Conservation (phyloP, 2,329 filamentous ascomycete species). For the Sporothrix sp. region DNA sequence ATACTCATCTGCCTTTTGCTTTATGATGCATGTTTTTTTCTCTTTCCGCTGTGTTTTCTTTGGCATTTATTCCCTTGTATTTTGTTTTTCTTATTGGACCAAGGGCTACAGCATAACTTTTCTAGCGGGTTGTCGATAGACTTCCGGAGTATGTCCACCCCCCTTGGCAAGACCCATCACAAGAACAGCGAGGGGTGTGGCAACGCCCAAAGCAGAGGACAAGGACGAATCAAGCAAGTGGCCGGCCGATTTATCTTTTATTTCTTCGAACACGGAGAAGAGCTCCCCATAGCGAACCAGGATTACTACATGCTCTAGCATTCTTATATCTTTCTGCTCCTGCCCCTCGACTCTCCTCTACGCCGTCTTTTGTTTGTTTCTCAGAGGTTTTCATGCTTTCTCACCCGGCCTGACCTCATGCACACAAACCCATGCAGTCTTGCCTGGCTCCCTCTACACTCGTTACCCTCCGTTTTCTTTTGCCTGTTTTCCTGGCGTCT, state of each 20-base stretch:
- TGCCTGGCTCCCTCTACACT: not conserved
- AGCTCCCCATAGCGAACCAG: not conserved
- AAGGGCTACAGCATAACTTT: no score
- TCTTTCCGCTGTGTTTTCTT: no score
- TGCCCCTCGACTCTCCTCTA: not conserved
- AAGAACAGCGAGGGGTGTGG: slow-evolving; percentile 4
- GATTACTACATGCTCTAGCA: not conserved
- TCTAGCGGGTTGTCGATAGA: no score
- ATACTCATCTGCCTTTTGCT: no score
- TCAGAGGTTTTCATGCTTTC: not conserved
- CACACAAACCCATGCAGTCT: not conserved
- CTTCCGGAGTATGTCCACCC: not conserved
- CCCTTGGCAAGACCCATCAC: not conserved
- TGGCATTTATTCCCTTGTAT: not conserved
- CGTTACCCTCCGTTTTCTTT: not conserved
- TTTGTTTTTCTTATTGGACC: not conserved
- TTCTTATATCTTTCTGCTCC: slow-evolving; percentile 8
- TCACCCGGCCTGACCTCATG: not conserved
- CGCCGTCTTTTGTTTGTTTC: not conserved
- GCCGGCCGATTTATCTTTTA: slow-evolving; percentile 3
- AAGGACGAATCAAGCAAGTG: slow-evolving; percentile 6
- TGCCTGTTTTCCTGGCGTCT: not conserved
- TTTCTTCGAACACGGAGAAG: not conserved
- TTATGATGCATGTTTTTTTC: no score
- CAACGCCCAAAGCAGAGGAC: not conserved